Evolutionary conservation across 768 basidiomycete genomes (phyloP).

Genomic region (Steccherinum ochraceum): DNA sequence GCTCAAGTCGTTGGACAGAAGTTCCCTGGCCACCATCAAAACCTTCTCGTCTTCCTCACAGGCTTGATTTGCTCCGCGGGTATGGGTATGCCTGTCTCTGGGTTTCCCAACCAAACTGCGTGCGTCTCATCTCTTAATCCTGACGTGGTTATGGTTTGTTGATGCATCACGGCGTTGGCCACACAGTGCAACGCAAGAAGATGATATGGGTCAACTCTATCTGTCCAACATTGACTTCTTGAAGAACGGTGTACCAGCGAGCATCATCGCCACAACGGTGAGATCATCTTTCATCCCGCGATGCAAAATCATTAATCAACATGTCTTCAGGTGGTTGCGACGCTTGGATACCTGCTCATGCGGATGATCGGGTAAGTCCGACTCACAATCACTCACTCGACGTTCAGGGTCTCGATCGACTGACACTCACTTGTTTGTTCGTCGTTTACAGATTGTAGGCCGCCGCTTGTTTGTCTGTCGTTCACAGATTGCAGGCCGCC

Average conservation of each 20-base stretch:
- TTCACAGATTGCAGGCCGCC: no score
- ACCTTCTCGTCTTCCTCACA: conserved; percentile 90
- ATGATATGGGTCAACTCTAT: conserved; percentile 89
- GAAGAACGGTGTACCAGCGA: conserved; percentile 93
- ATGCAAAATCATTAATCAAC: conserved; percentile 3
- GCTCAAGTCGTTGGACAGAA: conserved; percentile 85
- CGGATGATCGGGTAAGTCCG: conserved; percentile 60
- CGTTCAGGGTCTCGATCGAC: no score
- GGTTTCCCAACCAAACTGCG: conserved; percentile 99
- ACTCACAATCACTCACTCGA: no score
- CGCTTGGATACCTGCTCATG: conserved; percentile 79
- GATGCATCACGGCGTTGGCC: conserved; percentile 5
- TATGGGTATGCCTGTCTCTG: conserved; percentile 98
- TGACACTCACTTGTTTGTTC: no score
- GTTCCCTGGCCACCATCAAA: conserved; percentile 59
- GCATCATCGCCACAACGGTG: conserved; percentile 80
- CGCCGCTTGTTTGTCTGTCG: no score
- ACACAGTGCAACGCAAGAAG: conserved; percentile 86
- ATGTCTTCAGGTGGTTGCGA: conserved; percentile 64
- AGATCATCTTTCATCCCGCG: conserved; percentile 14
- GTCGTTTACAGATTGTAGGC: no score
- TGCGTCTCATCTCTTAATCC: conserved; percentile 36
- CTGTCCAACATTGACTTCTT: conserved; percentile 82
- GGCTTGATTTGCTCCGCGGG: conserved; percentile 90
- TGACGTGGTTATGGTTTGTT: conserved; percentile 7